Evolutionary conservation across 2,329 filamentous ascomycete genomes (phyloP).

Genomic region (Sordariomycetes sp.): DNA sequence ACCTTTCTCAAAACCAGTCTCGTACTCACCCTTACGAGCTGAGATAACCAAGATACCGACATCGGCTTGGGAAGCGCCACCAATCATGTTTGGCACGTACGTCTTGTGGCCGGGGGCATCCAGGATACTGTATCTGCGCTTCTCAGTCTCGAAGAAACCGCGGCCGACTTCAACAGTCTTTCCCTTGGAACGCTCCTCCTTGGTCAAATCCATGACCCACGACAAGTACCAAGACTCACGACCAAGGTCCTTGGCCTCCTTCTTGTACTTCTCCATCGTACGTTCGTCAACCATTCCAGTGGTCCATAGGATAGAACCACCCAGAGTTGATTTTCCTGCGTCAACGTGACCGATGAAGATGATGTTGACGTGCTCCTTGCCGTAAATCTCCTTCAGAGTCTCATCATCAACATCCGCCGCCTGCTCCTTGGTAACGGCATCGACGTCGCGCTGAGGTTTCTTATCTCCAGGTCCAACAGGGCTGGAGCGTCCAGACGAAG

Average conservation of each 20-base stretch:
- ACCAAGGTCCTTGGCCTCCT: slow-evolving; percentile 89
- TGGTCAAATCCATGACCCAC: slow-evolving; percentile 95
- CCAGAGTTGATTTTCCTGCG: slow-evolving; percentile 93
- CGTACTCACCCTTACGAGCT: slow-evolving; percentile 95
- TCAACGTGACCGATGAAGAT: slow-evolving; percentile 98
- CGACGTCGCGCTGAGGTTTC: slow-evolving; percentile 54
- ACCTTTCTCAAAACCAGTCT: slow-evolving; percentile 94
- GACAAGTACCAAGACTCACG: slow-evolving; percentile 98
- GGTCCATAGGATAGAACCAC: slow-evolving; percentile 83
- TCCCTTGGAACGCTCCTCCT: slow-evolving; percentile 90
- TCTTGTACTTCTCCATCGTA: slow-evolving; percentile 97
- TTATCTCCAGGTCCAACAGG: slow-evolving; percentile 51
- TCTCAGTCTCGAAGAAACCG: slow-evolving; percentile 94
- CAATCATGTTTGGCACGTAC: slow-evolving; percentile 97
- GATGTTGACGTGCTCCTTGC: slow-evolving; percentile 87
- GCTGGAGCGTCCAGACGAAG: slow-evolving; percentile 76
- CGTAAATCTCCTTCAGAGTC: slow-evolving; percentile 89
- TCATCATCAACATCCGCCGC: slow-evolving; percentile 60
- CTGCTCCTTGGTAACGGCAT: slow-evolving; percentile 78
- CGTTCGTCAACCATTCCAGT: slow-evolving; percentile 99
- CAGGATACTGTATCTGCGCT: slow-evolving; percentile 90
- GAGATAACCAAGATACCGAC: slow-evolving; percentile 94
- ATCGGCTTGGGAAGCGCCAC: slow-evolving; percentile 85
- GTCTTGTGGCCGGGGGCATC: slow-evolving; percentile 98
- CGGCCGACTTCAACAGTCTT: slow-evolving; percentile 97